phyloP scores from a whole-genome alignment of 148 eudicot genomes.

The Pouteria glomerata region DNA sequence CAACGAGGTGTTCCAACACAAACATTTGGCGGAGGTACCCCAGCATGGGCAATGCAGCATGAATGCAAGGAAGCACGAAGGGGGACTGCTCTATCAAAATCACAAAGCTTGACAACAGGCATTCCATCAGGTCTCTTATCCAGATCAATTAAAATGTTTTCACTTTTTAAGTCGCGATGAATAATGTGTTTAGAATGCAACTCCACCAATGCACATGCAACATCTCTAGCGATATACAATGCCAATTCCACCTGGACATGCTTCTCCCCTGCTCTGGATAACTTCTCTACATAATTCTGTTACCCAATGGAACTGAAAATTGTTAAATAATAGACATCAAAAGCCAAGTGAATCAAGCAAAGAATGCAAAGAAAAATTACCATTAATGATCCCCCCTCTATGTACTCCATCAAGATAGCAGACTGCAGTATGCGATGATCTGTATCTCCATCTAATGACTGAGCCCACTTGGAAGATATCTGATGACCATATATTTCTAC shows the following conservation, averaged over 20 bases:
- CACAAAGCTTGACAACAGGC: constrained; percentile 81
- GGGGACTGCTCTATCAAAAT: constrained; percentile 88
- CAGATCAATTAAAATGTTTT: constrained; percentile 75
- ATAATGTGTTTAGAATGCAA: constrained; percentile 77
- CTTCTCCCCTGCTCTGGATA: constrained; percentile 61
- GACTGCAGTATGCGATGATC: constrained; percentile 59
- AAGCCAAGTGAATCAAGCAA: neutral
- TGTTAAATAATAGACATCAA: constrained; percentile 3
- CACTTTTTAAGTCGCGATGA: constrained; percentile 95
- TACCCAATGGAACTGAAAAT: constrained; percentile 1
- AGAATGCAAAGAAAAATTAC: constrained; percentile 26
- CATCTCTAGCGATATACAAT: constrained; percentile 66
- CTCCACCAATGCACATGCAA: constrained; percentile 71
- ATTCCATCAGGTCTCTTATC: constrained; percentile 62
- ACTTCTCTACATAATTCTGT: constrained; percentile 65
- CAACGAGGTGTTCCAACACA: constrained; percentile 97
- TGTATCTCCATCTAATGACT: constrained; percentile 47
- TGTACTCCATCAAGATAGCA: constrained; percentile 82
- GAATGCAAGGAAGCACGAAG: constrained; percentile 65
- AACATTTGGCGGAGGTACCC: constrained; percentile 70
- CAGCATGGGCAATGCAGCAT: constrained; percentile 83
- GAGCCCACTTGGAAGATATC: constrained; percentile 69
- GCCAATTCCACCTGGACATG: constrained; percentile 49
- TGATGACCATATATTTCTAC: constrained; percentile 81
- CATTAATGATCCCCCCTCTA: constrained; percentile 88